Conservation (phyloP, 1,139 yeast genomes). For the Blastobotrys serpentis region DNA sequence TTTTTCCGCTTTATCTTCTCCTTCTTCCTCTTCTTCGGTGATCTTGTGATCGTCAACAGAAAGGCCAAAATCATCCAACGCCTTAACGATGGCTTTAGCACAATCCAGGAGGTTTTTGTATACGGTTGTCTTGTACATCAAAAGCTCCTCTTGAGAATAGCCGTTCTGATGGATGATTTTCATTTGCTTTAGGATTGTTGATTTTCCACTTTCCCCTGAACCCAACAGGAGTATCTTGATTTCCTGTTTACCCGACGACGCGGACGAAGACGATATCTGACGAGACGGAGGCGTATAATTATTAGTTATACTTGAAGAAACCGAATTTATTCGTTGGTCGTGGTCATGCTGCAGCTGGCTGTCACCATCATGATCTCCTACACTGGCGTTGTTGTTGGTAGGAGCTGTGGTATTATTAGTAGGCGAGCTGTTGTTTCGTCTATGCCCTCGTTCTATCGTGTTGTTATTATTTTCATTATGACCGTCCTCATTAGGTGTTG, state of each 20-base stretch:
- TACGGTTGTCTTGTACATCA: constrained; percentile 65
- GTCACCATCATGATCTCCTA: constrained; percentile 3
- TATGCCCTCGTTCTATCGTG: no score
- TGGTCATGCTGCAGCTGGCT: not conserved
- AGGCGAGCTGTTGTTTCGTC: no score
- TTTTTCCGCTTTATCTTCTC: constrained; percentile 4
- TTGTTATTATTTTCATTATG: no score
- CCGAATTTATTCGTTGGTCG: constrained; percentile 7
- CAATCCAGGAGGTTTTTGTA: constrained; percentile 65
- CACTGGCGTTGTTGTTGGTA: not conserved
- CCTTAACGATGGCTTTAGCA: constrained; percentile 57
- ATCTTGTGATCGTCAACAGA: constrained; percentile 15
- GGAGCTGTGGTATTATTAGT: no score
- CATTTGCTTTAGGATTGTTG: constrained; percentile 74
- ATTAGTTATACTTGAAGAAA: constrained; percentile 11
- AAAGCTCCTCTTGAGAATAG: constrained; percentile 58
- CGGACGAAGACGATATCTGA: constrained; percentile 3
- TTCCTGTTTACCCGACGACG: constrained; percentile 27
- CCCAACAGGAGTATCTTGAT: constrained; percentile 67
- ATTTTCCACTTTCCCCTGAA: constrained; percentile 75
- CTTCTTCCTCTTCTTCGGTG: constrained; percentile 14
- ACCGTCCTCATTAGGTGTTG: no score
- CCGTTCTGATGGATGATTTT: constrained; percentile 73
- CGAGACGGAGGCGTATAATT: constrained; percentile 6
- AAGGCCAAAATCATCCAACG: constrained; percentile 41